Evolutionary conservation across 495 filamentous ascomycete species (phyloP), one percentile per base, ranked within the genome.

Genomic region (Penicillium desertorum): DNA sequence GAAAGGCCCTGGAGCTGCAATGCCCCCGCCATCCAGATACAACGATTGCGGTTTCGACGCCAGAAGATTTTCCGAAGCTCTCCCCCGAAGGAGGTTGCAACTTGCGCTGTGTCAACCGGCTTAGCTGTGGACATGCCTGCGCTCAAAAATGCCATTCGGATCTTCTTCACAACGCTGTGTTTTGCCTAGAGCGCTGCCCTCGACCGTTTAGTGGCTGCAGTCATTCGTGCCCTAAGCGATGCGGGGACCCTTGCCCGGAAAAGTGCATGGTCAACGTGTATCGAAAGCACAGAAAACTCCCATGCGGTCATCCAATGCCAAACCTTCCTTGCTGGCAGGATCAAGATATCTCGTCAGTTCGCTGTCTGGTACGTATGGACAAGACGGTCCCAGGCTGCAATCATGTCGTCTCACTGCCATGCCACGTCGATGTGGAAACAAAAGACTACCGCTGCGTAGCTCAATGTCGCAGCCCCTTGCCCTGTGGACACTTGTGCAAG

Each of bases 101-200:
- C 54, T 66, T 79, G 17, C 76, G 61, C 14, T 95, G 90, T 58
- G 75, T 71, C 5, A 71, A 77, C 51, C 74, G 85, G 32, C 77
- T 92, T n/a, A 30, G 51, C 0, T 93, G 91, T 61, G 90, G 90
- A 0, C 89, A 94, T 73, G 63, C 79, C 0, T 96, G 91, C 64
- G 64, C 71, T 20, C 81, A 80, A 30, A 84, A 81, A 63, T 93
- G 89, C 60, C 91, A 96, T 71, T 85, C 88, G 0, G 68, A 82
- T 5, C 29, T 76, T 2, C 70, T 92, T 10, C 90, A 93, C 62
- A 68, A 82, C 12, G 82, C 80, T 5, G 79, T 87, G 19, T 66
- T 67, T 19, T 94, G 89, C 59, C 68, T 80, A 19, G 80, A 89
- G 63, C 70, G 71, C 2, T 92, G 89, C 39, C 78, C 70, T 5